Evolutionary conservation across 2,329 filamentous ascomycete species (phyloP), one percentile per base, ranked within the genome.

Genomic region (Curvularia lunata): DNA sequence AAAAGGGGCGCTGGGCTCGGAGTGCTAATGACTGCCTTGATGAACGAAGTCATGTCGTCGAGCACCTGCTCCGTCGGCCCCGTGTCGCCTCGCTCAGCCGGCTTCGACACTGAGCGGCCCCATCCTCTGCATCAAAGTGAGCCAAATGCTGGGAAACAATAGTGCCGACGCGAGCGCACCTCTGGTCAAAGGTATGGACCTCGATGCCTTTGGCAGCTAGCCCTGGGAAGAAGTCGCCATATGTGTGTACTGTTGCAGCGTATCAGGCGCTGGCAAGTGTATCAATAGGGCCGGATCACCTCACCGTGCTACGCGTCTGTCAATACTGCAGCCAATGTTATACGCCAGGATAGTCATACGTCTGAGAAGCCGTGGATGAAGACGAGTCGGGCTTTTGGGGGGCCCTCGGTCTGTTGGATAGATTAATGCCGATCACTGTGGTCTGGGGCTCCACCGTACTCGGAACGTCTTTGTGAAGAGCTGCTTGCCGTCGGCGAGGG

Each of bases 351-450:
- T 27, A 45, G 27, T 13, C 74, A 62, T 73, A 82, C 82, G 82
- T 70, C 93, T 75, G 87, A 92, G 82, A 93, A 97, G 69, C 93
- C 93, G 79, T 97, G 93, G 62, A 97, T 80, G 77, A 96, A 90
- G 68, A 95, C 82, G 48, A 96, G 76, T 65, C 90, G 90, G 34
- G 92, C 92, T 69, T 84, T 85, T 54, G 84, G 77, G 12, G 82
- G 77, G 13, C 80, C 83, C 28, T 83, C 75, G 28, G 86, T 86
- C 87, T 87, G 47, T 30, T 48, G 30, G 16, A 13, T 61, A 59
- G 25, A 50, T 64, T 46, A 66, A 46, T 47, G 50, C 32, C 49
- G 56, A 54, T 54, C 40, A 23, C 27, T 46, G 10, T 54, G 21
- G 21, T 27, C 38, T 45, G n/a, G 27, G 51, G 51, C 25, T 58